Base-by-base conservation (phyloP, 139 green algal species). In the Picochlorum sp. region DNA sequence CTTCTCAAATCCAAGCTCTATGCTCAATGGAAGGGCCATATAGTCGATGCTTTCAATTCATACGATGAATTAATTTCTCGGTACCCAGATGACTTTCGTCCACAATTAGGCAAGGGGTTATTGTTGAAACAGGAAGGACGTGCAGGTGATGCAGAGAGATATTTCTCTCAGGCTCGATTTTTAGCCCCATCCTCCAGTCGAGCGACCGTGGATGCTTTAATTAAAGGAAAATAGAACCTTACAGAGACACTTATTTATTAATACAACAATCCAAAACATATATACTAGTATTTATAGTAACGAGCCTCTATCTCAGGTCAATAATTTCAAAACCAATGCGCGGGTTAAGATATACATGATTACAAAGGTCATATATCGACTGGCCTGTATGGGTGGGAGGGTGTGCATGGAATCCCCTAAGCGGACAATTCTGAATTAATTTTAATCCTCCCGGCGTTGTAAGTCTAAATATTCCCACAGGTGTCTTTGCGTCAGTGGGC, bases 351-450 rank as follows among this genome's bases (percentile, higher is more conserved):
- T 84, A 97, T 35, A 97, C 91, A 71, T 98, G 89, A 5, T 75
- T 73, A 64, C 79, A 94, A 29, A 94, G 72, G 68, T 97, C 88
- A 64, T 96, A 98, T 33, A 96, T 59, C 54, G 82, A 76, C 59
- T 94, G 83, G 3, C 81, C 80, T 2, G 73, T 94, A 14, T 61
- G 30, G 2, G 84, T 88, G 22, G 68, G 56, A 18, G 75, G 76
- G 55, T 95, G 84, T 4, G 77, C 35, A 68, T 98, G 91, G 66
- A 98, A 98, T n/a, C 91, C 91, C 0, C 87, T 76, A 50, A 75
- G 56, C 1, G 50, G 39, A 67, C 90, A 98, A 25, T 72, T 68
- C 70, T 95, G 84, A n/a, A 97, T 81, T 22, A 94, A 63, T 30
- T 75, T 69, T 33, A 98, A 63, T 7, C 91, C 91, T 1, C 79